These are phyloP conservation scores for Botrytis fragariae DNA, from an alignment of 2,329 filamentous ascomycete genomes.

Conservation along the genomic window DNA sequence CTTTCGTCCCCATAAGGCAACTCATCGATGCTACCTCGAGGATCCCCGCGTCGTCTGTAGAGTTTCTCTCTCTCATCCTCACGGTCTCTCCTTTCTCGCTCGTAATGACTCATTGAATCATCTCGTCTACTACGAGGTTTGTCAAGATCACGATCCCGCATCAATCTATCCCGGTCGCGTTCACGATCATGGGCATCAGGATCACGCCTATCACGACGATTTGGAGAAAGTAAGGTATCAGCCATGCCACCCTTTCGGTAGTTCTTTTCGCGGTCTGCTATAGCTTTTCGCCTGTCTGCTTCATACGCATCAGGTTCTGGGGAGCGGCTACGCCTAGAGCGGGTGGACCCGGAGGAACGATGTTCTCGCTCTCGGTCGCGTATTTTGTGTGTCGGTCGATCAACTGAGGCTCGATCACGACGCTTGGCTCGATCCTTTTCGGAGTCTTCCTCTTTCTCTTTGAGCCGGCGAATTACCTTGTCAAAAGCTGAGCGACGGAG, in stretches of 20 bases:
- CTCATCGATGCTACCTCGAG: constrained; percentile 77
- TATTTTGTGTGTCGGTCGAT: constrained; percentile 43
- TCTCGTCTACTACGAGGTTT: constrained; percentile 53
- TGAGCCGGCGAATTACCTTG: constrained; percentile 85
- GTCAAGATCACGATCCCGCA: constrained; percentile 40
- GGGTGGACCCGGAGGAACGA: constrained; percentile 46
- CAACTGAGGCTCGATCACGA: constrained; percentile 53
- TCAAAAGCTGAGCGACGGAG: constrained; percentile 82
- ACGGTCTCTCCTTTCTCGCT: constrained; percentile 80
- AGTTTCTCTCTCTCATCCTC: constrained; percentile 87
- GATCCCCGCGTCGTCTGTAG: constrained; percentile 77
- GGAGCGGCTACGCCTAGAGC: constrained; percentile 71
- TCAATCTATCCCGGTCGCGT: constrained; percentile 35
- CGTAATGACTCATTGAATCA: constrained; percentile 66
- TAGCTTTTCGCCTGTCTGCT: constrained; percentile 88
- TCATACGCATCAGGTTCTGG: constrained; percentile 95
- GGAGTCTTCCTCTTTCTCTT: constrained; percentile 81
- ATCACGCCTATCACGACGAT: constrained; percentile 41
- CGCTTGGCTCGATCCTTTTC: constrained; percentile 64
- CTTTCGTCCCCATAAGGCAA: constrained; percentile 84
- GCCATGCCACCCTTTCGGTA: constrained; percentile 79
- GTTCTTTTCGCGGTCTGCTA: constrained; percentile 89
- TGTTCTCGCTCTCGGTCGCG: constrained; percentile 62
- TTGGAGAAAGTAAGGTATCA: constrained; percentile 54
- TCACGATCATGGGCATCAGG: constrained; percentile 38